phyloP scores from a whole-genome alignment of 768 basidiomycete genomes.

The Pholiota conissans region DNA sequence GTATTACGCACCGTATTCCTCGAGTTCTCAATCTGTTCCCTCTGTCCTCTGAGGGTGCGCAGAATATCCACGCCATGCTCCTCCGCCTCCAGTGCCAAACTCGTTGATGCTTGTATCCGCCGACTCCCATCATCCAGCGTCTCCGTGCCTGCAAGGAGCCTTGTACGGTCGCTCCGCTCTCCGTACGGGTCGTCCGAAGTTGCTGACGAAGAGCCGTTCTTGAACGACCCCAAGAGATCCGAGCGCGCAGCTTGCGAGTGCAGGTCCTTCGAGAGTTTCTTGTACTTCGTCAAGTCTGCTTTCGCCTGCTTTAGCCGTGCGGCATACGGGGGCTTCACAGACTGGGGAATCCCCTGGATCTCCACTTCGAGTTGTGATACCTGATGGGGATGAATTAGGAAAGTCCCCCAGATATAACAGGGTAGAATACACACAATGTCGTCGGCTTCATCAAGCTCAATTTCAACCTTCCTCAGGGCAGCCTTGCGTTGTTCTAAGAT shows the following conservation, averaged over 20 bases:
- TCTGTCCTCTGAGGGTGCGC: slow-evolving; percentile 72
- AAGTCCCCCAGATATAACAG: too few relatives aligned
- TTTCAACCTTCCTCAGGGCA: slow-evolving; percentile 75
- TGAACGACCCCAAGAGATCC: slow-evolving; percentile 50
- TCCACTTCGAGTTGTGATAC: slow-evolving; percentile 94
- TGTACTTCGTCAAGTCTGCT: slow-evolving; percentile 68
- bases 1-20: slow-evolving; percentile 66
- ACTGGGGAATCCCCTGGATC: slow-evolving; percentile 87
- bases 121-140: slow-evolving; percentile 73
- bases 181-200: slow-evolving; percentile 75
- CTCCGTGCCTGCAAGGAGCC: slow-evolving; percentile 72
- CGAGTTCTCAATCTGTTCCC: slow-evolving; percentile 90
- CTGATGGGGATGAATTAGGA: slow-evolving; percentile 48
- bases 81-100: slow-evolving; percentile 92
- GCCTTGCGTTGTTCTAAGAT: slow-evolving; percentile 87
- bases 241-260: slow-evolving; percentile 65
- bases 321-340: slow-evolving; percentile 70
- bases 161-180: slow-evolving; percentile 61
- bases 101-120: slow-evolving; percentile 74
- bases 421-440: slow-evolving; percentile 67
- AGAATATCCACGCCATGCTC: slow-evolving; percentile 89
- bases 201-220: slow-evolving; percentile 11
- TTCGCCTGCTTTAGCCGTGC: slow-evolving; percentile 69
- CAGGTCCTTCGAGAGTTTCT: slow-evolving; percentile 74
- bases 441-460: slow-evolving; percentile 92